These are phyloP conservation scores for Corchorus olitorius DNA, from an alignment of 345 rosid species.

Conservation along the genomic window DNA sequence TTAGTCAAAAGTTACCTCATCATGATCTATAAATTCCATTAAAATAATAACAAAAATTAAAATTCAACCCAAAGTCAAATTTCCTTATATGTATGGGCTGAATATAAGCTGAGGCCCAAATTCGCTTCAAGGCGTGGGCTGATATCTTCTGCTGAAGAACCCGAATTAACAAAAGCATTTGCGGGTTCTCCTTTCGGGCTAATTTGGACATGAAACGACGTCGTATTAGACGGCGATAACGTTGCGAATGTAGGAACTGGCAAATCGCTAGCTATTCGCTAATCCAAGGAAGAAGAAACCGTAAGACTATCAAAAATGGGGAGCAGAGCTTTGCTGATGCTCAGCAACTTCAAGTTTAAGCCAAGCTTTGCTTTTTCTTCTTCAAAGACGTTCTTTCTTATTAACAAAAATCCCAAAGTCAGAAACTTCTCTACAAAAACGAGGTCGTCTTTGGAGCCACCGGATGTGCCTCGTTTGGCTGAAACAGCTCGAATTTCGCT, in stretches of 20 bases:
- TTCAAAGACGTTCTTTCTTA: constrained; percentile 11
- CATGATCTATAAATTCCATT: too few relatives aligned
- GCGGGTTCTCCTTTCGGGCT: too few relatives aligned
- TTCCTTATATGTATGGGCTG: neutral
- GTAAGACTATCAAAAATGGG: constrained; percentile 22
- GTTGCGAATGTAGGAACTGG: neutral
- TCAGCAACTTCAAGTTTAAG: constrained; percentile 9
- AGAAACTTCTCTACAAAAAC: constrained; percentile 40
- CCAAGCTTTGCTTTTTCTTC: constrained; percentile 3
- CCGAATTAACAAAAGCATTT: neutral
- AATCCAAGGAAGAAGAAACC: neutral
- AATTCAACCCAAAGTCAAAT: too few relatives aligned
- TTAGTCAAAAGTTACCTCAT: too few relatives aligned
- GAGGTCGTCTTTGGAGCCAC: constrained; percentile 55
- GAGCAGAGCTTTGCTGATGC: constrained; percentile 34
- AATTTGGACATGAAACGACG: too few relatives aligned
- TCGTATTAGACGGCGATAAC: neutral
- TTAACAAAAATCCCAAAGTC: constrained; percentile 11
- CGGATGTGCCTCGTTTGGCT: constrained; percentile 68
- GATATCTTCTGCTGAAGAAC: neutral
- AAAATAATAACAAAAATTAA: too few relatives aligned
- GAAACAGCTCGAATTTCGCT: constrained; percentile 85
- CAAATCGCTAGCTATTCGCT: constrained; percentile 5
- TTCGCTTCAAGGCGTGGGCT: neutral
- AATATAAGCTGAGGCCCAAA: neutral